Conservation (phyloP, 1,284 basidiomycete genomes). For the Trichosporon coremiiforme region DNA sequence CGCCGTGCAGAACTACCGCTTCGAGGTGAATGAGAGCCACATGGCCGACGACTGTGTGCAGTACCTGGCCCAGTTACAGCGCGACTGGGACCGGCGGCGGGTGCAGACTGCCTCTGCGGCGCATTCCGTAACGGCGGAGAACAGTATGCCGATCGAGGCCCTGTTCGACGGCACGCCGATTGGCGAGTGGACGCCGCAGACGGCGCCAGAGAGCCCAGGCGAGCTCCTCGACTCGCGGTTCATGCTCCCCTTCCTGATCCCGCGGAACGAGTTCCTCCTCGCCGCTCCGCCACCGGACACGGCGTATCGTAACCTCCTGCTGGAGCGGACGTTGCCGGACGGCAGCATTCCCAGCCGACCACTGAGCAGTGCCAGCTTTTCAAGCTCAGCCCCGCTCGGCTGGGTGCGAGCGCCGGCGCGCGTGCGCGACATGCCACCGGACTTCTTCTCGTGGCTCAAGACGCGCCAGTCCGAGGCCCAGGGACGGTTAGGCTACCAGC, state of each 20-base stretch:
- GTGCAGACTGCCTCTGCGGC: slow-evolving; percentile 74
- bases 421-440: slow-evolving; percentile 30
- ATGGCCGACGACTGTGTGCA: slow-evolving; percentile 95
- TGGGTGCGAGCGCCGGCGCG: slow-evolving; percentile 35
- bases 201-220: slow-evolving; percentile 75
- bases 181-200: slow-evolving; percentile 71
- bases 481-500: background rate
- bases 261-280: slow-evolving; percentile 73
- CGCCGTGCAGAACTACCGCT: slow-evolving; percentile 90
- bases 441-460: slow-evolving; percentile 54
- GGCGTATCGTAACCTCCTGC: slow-evolving; percentile 43
- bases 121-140: slow-evolving; percentile 24
- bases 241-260: slow-evolving; percentile 87
- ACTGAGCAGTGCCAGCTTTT: slow-evolving; percentile 44
- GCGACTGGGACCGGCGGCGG: slow-evolving; percentile 90
- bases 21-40: slow-evolving; percentile 84
- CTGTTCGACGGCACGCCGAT: slow-evolving; percentile 73
- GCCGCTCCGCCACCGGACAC: slow-evolving; percentile 59
- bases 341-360: slow-evolving; percentile 34
- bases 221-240: slow-evolving; percentile 85
- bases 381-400: slow-evolving; percentile 46
- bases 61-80: slow-evolving; percentile 89
- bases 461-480: slow-evolving; percentile 34
- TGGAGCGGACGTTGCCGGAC: slow-evolving; percentile 36
- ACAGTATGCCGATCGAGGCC: slow-evolving; percentile 64